phyloP scores from a whole-genome alignment of 352 stramenopile species.

The Pythium aristosporum region DNA sequence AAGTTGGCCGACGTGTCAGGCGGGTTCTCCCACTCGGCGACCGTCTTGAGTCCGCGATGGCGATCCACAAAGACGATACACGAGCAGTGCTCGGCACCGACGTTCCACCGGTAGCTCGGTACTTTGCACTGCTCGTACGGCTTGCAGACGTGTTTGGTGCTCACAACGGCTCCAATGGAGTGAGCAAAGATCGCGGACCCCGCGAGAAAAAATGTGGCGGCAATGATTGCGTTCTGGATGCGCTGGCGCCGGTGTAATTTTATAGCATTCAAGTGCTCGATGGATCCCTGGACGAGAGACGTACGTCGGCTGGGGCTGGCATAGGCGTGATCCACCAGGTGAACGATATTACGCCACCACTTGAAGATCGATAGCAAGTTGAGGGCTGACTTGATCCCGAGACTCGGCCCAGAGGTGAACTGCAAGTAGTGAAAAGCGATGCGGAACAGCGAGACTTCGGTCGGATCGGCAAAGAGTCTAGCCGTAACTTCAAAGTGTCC shows the following conservation, averaged over 20 bases:
- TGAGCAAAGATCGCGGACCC: constrained; percentile 20
- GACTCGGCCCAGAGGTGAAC: neutral
- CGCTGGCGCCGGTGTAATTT: too few species aligned
- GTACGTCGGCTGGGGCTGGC: too few species aligned
- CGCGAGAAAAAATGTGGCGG: constrained; percentile 7
- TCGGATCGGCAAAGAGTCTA: constrained; percentile 45
- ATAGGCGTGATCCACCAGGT: neutral
- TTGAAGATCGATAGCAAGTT: constrained; percentile 21
- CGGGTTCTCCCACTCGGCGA: constrained; percentile 24
- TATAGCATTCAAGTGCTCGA: too few species aligned
- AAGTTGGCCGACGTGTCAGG: constrained; percentile 20
- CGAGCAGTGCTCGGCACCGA: constrained; percentile 16
- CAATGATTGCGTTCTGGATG: too few species aligned
- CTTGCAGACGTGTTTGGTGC: constrained; percentile 2
- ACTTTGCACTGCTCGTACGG: constrained; percentile 18
- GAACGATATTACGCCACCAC: neutral
- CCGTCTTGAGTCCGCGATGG: constrained; percentile 1
- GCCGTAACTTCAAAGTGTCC: constrained; percentile 39
- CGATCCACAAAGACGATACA: constrained; percentile 32
- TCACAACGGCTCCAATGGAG: constrained; percentile 15
- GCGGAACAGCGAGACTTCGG: constrained; percentile 39
- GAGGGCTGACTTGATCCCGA: constrained; percentile 36
- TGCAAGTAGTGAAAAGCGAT: constrained; percentile 46
- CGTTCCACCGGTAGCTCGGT: constrained; percentile 21
- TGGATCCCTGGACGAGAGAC: too few species aligned